A percentile compares a stretch with the other conserved stretches of the same genome.
These are phyloP conservation scores for Plasmodium knowlesi DNA, from an alignment of 169 alveolate genomes.

Conservation along the genomic window DNA sequence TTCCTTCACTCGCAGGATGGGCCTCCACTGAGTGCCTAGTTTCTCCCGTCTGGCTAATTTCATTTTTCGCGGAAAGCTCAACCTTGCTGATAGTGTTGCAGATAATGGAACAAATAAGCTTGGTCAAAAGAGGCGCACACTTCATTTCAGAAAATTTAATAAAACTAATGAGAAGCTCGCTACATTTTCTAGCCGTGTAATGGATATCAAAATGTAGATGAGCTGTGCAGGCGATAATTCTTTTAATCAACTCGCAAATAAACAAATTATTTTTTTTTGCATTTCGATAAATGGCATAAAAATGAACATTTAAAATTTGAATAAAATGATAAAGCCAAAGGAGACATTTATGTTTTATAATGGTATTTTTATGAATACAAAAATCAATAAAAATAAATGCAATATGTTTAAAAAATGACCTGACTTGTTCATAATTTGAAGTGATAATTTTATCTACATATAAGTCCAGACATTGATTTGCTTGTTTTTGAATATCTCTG, in stretches of 20 bases:
- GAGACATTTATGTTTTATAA: conserved; percentile 62
- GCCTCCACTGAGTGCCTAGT: not conserved
- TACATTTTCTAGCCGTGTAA: conserved; percentile 68
- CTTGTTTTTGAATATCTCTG: conserved; percentile 71
- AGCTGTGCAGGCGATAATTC: conserved; percentile 42
- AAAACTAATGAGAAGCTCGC: conserved; percentile 46
- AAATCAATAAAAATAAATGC: conserved; percentile 42
- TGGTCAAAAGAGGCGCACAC: conserved; percentile 17
- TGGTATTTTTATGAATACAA: conserved; percentile 31
- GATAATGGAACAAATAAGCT: conserved; percentile 31
- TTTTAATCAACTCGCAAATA: conserved; percentile 20
- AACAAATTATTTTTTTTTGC: conserved; percentile 33
- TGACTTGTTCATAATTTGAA: conserved; percentile 70
- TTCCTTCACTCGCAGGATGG: not conserved
- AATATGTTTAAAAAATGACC: conserved; percentile 56
- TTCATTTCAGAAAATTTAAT: conserved; percentile 31
- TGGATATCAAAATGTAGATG: conserved; percentile 65
- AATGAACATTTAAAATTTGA: conserved; percentile 66
- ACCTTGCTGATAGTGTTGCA: conserved; percentile 9
- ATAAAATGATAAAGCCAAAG: conserved; percentile 73
- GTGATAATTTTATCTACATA: conserved; percentile 59
- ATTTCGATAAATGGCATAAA: conserved; percentile 44
- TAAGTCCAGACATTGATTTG: conserved; percentile 65
- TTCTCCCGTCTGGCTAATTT: not conserved
- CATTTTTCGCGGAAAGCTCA: not conserved